Base-by-base conservation (phyloP, 2,329 filamentous ascomycete species). In the Fusarium napiforme region DNA sequence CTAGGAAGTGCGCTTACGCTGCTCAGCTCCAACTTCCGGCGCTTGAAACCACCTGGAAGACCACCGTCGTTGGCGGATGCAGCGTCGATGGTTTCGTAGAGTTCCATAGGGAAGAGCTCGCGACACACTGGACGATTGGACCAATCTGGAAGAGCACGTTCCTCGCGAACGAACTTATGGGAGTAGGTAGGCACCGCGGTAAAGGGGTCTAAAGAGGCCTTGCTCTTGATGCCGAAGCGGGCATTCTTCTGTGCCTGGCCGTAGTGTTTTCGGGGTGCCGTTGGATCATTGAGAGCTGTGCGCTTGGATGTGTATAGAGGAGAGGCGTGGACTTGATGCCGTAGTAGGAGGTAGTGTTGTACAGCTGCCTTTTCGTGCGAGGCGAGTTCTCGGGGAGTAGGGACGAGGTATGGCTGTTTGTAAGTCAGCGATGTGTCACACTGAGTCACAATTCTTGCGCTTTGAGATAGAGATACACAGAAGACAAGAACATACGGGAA, bases 241-340 rank as follows among this genome's bases (percentile, higher is more conserved):
- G 86, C 85, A 80, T 90, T 90, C 77, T 86, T 81, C 80, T 90
- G 88, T n/a, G 86, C 84, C 76, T 89, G 88, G 73, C 87, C 87
- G 80, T 90, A 90, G 78, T 77, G 81, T 69, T 81, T 84, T 59
- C 81, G 78, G 37, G 81, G 81, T 19, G 79, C 82, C 9, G 82
- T 80, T 9, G 84, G 82, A 37, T 86, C 85, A 59, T 80, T 78
- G 19, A 79, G 75, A 30, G 80, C 78, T 28, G 83, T 83, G 70
- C 87, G 87, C 52, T 85, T 85, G 63, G 88, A 87, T 12, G 88
- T 90, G 80, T 90, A 90, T 39, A 90, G 83, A 2, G 87, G 84
- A 3, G 85, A 84, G 65, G 84, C 82, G 79, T 90, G 88, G 75
- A 87, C 84, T 75, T 89, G 87, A 72, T 87, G 87, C 57, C 88